Evolutionary conservation across 2,329 filamentous ascomycete species (phyloP).

Genomic region (Dactylonectria estremocensis): DNA sequence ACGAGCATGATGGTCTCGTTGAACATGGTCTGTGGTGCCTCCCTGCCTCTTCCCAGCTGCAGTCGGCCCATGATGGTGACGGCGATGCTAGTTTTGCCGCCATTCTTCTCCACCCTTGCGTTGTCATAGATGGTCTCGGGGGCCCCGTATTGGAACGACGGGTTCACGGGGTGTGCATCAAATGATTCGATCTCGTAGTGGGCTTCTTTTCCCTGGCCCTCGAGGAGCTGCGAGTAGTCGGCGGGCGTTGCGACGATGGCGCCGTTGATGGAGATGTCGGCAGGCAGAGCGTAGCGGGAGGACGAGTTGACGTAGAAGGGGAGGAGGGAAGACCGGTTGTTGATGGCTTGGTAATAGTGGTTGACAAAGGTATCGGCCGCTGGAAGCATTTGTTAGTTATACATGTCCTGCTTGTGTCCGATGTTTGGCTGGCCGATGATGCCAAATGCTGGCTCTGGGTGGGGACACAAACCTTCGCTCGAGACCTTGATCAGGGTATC

Average conservation of each 20-base stretch:
- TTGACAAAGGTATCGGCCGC: conserved; percentile 81
- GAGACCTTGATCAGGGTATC: conserved; percentile 63
- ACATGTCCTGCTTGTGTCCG: conserved; percentile 11
- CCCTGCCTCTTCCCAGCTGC: conserved; percentile 75
- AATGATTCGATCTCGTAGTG: conserved; percentile 82
- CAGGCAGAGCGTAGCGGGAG: conserved; percentile 66
- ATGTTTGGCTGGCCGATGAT: neutral
- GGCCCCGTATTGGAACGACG: conserved; percentile 72
- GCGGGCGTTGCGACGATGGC: conserved; percentile 73
- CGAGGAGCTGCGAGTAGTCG: conserved; percentile 78
- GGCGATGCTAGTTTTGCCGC: conserved; percentile 76
- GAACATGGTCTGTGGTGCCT: conserved; percentile 78
- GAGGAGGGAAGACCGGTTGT: conserved; percentile 72
- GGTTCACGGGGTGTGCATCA: conserved; percentile 85
- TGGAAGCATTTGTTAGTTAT: conserved; percentile 52
- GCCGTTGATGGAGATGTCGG: conserved; percentile 87
- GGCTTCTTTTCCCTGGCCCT: conserved; percentile 71
- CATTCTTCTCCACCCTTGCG: conserved; percentile 63
- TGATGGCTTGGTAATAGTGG: conserved; percentile 82
- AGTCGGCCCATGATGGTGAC: conserved; percentile 83
- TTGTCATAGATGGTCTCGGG: conserved; percentile 61
- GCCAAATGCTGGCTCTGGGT: neutral
- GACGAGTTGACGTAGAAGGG: conserved; percentile 80
- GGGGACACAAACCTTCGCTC: conserved; percentile 58
- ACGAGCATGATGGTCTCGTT: conserved; percentile 87